Percentiles rank a stretch among this genome's conserved stretches.
Evolutionary conservation across 345 rosid genomes (phyloP).

Genomic region (Bruguiera parviflora): DNA sequence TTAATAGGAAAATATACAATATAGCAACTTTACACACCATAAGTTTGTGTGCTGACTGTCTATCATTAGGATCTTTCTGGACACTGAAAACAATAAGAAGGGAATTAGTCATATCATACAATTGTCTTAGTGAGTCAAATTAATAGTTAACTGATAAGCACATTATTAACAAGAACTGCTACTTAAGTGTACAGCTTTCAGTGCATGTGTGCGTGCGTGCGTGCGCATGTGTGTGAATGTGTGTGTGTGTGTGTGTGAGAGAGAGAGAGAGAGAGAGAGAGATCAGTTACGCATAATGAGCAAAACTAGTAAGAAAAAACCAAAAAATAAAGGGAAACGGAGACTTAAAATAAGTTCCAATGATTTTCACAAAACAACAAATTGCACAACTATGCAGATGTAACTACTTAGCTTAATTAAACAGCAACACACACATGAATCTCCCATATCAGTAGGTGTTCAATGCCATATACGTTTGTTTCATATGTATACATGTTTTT

Average conservation of each 20-base stretch:
- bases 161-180: not conserved
- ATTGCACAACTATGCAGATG: too few species aligned
- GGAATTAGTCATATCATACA: constrained; percentile 18
- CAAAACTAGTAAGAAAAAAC: not conserved
- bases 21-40: constrained; percentile 38
- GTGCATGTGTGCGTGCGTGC: too few species aligned
- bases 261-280: not conserved
- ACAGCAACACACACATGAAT: too few species aligned
- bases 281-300: not conserved
- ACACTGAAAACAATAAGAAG: constrained; percentile 43
- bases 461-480: too few species aligned
- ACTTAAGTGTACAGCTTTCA: not conserved
- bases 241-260: not conserved
- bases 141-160: not conserved
- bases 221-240: too few species aligned
- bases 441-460: too few species aligned
- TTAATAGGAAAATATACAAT: constrained; percentile 5
- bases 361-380: too few species aligned
- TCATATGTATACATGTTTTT: too few species aligned
- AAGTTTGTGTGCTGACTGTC: constrained; percentile 66
- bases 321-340: not conserved
- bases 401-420: too few species aligned
- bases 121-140: not conserved
- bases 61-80: constrained; percentile 65
- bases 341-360: too few species aligned